Evolutionary conservation across 495 filamentous ascomycete species (phyloP).

Genomic region (Evernia prunastri): DNA sequence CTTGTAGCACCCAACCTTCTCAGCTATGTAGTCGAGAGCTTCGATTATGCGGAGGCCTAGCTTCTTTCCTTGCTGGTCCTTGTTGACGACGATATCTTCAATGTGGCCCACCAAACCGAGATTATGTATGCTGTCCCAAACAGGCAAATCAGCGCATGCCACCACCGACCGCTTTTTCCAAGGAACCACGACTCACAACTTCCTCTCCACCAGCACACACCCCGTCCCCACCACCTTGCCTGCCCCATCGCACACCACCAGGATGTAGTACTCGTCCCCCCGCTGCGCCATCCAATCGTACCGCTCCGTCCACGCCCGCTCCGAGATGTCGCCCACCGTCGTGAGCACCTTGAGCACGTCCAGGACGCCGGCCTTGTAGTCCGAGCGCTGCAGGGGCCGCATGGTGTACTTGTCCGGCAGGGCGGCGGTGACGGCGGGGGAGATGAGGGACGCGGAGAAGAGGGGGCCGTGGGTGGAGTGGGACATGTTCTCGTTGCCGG

Average conservation of each 20-base stretch:
- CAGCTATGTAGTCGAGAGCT: constrained; percentile 81
- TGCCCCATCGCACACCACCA: constrained; percentile 70
- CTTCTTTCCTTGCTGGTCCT: constrained; percentile 95
- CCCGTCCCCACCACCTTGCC: constrained; percentile 77
- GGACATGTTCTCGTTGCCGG: constrained; percentile 21
- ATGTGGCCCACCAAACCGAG: constrained; percentile 73
- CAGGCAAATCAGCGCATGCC: background rate
- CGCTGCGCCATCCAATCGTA: constrained; percentile 78
- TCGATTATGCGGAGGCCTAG: constrained; percentile 88
- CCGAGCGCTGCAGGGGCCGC: constrained; percentile 69
- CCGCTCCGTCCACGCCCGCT: constrained; percentile 66
- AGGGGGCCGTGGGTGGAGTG: constrained; percentile 56
- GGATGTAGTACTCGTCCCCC: constrained; percentile 75
- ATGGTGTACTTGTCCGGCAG: constrained; percentile 78
- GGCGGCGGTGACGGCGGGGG: constrained; percentile 58
- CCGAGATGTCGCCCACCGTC: constrained; percentile 79
- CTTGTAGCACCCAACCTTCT: constrained; percentile 88
- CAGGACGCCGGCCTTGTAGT: constrained; percentile 75
- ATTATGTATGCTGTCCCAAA: constrained; percentile 28
- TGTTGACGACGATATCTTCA: constrained; percentile 93
- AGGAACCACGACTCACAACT: constrained; percentile 38
- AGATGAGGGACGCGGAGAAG: constrained; percentile 72
- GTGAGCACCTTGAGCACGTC: constrained; percentile 88
- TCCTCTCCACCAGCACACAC: constrained; percentile 68
- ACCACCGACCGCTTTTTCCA: constrained; percentile 1